Conservation (phyloP, 495 filamentous ascomycete genomes). For the Acidiella bohemica region DNA sequence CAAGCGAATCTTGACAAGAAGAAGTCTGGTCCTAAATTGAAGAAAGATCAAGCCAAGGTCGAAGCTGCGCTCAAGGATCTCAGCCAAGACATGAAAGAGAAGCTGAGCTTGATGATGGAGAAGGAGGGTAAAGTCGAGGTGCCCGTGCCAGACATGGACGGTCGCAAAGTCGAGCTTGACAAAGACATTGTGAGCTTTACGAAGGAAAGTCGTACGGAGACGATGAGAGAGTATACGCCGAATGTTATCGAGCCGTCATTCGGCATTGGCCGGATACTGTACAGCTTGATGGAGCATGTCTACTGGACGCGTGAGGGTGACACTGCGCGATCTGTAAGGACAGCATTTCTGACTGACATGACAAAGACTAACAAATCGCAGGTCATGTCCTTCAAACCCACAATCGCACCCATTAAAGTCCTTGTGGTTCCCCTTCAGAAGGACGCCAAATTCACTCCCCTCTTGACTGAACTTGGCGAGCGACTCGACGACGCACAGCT, state of each 20-base stretch:
- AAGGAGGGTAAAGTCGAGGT: slow-evolving; percentile 53
- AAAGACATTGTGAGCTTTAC: slow-evolving; percentile 59
- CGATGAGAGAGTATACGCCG: slow-evolving; percentile 63
- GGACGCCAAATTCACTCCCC: slow-evolving; percentile 44
- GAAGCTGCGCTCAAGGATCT: slow-evolving; percentile 55
- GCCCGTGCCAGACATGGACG: slow-evolving; percentile 48
- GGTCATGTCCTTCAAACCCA: slow-evolving; percentile 55
- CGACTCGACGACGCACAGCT: slow-evolving; percentile 48
- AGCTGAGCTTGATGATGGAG: slow-evolving; percentile 50
- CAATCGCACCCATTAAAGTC: slow-evolving; percentile 55
- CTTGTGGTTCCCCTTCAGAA: slow-evolving; percentile 53
- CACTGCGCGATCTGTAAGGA: slow-evolving; percentile 49
- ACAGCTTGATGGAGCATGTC: slow-evolving; percentile 63
- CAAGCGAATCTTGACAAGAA: slow-evolving; percentile 68
- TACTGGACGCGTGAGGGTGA: slow-evolving; percentile 60
- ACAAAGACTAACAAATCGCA: slow-evolving; percentile 17
- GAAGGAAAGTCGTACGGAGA: slow-evolving; percentile 53
- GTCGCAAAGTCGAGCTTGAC: slow-evolving; percentile 54
- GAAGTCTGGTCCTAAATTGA: slow-evolving; percentile 68
- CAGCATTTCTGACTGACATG: background rate
- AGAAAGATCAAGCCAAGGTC: slow-evolving; percentile 65
- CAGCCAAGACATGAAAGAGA: slow-evolving; percentile 56
- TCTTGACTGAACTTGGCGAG: slow-evolving; percentile 39
- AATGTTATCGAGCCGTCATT: slow-evolving; percentile 82
- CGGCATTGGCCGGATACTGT: slow-evolving; percentile 68